A percentile compares a stretch with the other conserved stretches of the same genome.
Conservation (phyloP, 192 early-diverging fungal species). For the Rhizophagus sp. region DNA sequence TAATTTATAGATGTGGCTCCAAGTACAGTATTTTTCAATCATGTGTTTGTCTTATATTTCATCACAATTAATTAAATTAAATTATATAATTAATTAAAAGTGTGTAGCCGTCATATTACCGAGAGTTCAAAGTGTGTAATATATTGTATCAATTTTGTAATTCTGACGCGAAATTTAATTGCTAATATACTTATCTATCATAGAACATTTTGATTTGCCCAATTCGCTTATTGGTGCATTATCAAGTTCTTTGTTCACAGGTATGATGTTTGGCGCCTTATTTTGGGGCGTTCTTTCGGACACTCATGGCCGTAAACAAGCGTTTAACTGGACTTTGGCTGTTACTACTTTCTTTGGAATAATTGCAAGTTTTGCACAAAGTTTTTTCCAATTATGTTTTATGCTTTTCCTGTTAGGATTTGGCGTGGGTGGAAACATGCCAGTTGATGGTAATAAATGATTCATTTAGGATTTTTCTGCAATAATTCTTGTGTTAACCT, state of each 20-base stretch:
- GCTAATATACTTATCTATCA: constrained; percentile 1
- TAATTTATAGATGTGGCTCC: constrained; percentile 60
- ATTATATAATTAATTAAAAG: constrained; percentile 32
- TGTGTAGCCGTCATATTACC: constrained; percentile 74
- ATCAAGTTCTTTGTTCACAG: constrained; percentile 70
- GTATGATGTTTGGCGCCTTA: constrained; percentile 81
- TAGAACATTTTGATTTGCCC: constrained; percentile 66
- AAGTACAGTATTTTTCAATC: constrained; percentile 36
- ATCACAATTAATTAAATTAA: background rate
- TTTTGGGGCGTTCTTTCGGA: constrained; percentile 82
- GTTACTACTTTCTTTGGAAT: constrained; percentile 73
- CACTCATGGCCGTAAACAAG: constrained; percentile 67
- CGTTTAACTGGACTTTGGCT: constrained; percentile 75
- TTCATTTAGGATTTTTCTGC: background rate
- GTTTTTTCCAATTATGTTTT: constrained; percentile 62
- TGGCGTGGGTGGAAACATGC: constrained; percentile 72
- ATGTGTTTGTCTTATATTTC: background rate
- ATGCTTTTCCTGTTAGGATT: constrained; percentile 70
- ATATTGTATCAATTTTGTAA: background rate
- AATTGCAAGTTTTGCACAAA: constrained; percentile 64
- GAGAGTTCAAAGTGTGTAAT: constrained; percentile 61
- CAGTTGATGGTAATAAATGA: constrained; percentile 51
- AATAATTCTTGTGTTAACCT: background rate
- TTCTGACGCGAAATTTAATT: background rate
- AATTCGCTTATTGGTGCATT: constrained; percentile 67